Base-by-base conservation (phyloP, 2,329 filamentous ascomycete species). In the Fusarium guadeloupense region DNA sequence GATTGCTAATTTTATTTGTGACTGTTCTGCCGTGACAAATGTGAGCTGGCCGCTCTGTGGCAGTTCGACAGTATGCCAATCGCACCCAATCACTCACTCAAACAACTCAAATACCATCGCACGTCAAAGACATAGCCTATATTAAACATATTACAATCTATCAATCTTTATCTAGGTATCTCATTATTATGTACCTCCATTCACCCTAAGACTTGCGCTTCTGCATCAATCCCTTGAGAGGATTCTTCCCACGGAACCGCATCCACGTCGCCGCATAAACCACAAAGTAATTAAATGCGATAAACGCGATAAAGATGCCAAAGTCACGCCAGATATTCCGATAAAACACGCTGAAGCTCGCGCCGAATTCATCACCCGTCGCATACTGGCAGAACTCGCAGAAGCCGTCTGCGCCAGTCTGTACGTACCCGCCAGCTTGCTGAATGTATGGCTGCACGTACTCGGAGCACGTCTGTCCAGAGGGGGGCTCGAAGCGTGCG, bases 331-430 rank as follows among this genome's bases (percentile, higher is more conserved):
- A 91, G 40, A 87, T 85, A 45, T 89, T 73, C 2, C 72, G 72
- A 40, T 88, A 86, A 43, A 79, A 85, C 8, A 89, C 79, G 64
- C 86, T 88, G 69, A 91, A 87, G 1, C 78, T 76, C 0, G 71
- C 71, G 0, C 85, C 82, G 66, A 87, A 91, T 64, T 86, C 74
- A 62, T 89, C 85, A 0, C 88, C 89, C 3, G 74, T 82, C 1
- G 78, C 77, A 56, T 84, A 88, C 57, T 87, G 84, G 62, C 89
- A 92, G 69, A 84, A 89, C 19, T 85, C 82, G 71, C 89, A 91
- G 28, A 83, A 69, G 0, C 83, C 87, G 47, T 83, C 76, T 0
- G 76, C 73, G n/a, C 80, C 81, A 2, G 81, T 80, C 57, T 78
- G 74, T 1, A 91, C 82, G 56, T 89, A 89, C 0, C 89, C 88